A percentile compares a stretch with the other conserved stretches of the same genome.
These are phyloP conservation scores for Zopfochytrium polystomum DNA, from an alignment of 371 early-diverging fungal genomes.

Conservation along the genomic window DNA sequence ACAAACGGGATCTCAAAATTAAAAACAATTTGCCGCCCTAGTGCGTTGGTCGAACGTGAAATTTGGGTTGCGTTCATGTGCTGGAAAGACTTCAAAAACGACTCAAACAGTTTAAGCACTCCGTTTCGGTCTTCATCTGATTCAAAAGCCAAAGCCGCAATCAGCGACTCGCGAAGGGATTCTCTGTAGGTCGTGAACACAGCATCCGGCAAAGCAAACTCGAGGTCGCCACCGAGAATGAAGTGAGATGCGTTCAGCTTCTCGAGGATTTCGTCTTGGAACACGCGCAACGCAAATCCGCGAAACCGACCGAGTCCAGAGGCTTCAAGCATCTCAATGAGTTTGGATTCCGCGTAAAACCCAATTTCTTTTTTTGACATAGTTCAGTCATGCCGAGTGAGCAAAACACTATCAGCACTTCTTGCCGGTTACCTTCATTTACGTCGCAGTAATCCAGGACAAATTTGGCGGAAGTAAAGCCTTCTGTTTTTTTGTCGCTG, in stretches of 20 bases:
- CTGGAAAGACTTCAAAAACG: background rate
- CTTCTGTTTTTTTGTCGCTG: background rate
- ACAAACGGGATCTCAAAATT: constrained; percentile 16
- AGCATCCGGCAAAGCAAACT: background rate
- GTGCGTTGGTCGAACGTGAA: background rate
- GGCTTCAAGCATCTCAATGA: background rate
- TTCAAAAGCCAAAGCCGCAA: background rate
- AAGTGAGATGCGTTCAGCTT: background rate
- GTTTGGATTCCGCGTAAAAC: background rate
- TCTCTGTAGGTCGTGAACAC: background rate
- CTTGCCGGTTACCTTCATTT: background rate
- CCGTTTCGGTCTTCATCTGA: too few relatives aligned
- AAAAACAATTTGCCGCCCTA: background rate
- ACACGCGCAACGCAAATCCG: background rate
- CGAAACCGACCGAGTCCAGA: background rate
- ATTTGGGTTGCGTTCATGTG: constrained; percentile 1
- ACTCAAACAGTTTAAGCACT: background rate
- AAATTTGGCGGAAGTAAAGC: background rate
- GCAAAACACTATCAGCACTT: too few relatives aligned
- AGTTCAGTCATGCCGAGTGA: background rate
- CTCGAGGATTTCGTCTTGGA: background rate
- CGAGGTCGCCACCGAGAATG: background rate
- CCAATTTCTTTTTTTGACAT: background rate
- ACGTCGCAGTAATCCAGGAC: background rate
- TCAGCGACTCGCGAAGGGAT: background rate